These are phyloP conservation scores for Albophoma yamanashiensis DNA, from an alignment of 2,329 filamentous ascomycete genomes.

Conservation along the genomic window DNA sequence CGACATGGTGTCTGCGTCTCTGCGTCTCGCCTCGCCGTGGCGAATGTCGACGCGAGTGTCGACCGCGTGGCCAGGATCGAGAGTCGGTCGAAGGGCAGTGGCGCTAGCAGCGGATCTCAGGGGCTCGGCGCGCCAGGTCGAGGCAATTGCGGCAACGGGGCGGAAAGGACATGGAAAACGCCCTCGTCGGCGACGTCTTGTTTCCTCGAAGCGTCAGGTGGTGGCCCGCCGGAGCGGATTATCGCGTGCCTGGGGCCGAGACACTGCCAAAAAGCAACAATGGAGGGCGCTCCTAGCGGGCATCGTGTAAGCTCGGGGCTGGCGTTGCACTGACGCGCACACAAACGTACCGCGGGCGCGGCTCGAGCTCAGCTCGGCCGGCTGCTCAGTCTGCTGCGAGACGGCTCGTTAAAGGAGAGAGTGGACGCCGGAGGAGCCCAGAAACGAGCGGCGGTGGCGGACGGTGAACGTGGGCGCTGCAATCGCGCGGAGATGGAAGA, in stretches of 20 bases:
- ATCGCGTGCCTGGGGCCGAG: constrained; percentile 2
- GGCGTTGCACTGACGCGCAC: neutral
- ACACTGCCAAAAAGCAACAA: constrained; percentile 4
- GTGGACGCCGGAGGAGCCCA: neutral
- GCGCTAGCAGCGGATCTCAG: neutral
- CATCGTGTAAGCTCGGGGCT: neutral
- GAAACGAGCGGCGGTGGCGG: neutral
- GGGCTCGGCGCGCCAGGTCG: neutral
- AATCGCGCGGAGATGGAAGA: neutral
- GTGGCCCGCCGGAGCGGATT: neutral
- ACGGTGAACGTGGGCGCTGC: neutral
- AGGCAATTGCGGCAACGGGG: neutral
- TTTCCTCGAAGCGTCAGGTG: neutral
- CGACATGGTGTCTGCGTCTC: constrained; percentile 54
- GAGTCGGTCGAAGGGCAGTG: neutral
- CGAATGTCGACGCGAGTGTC: neutral
- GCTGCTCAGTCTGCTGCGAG: neutral
- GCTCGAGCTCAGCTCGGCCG: neutral
- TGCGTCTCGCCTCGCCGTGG: neutral
- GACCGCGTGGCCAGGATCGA: neutral
- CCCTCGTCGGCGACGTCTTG: constrained; percentile 1
- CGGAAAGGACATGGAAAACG: constrained; percentile 1
- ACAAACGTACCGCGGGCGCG: neutral
- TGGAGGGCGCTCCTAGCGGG: neutral
- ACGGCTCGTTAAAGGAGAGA: neutral